Evolutionary conservation across 169 alveolate genomes (phyloP), one percentile per base, ranked within the genome.

Genomic region (Cryptosporidium meleagridis): DNA sequence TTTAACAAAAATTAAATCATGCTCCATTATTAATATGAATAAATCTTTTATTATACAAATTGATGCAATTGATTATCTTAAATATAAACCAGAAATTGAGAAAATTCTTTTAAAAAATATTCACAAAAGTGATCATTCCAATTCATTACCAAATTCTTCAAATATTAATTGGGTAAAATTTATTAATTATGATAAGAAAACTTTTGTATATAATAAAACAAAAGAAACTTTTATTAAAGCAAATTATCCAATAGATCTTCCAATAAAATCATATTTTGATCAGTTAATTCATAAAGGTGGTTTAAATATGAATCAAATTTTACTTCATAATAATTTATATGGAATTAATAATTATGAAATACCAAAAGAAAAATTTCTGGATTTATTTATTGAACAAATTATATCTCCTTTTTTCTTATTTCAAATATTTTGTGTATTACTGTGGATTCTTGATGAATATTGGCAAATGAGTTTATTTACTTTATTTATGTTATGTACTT

Each of bases 361-460:
- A 23, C 99, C 99, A 4, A 93, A 95, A 39, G 98, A 98, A 26
- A 85, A 96, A 31, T 98, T 97, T 92, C 86, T 93, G 41, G 95
- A 95, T 70, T 92, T 98, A 91, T 95, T 97, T 58, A 87, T 94
- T 93, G 99, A 98, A 86, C 98, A 98, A 91, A 92, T 97, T 70
- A 93, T 97, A 10, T 97, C 99, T 48, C 99, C 99, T 33, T 97
- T 98, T 95, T 97, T 98, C 92, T 95, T 97, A 39, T 98, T 98
- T 94, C 99, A 98, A 91, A 89, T 98, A 59, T 95, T 97, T 86
- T 95, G 99, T 85, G 96, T 97, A 26, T 87, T 97, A 1, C 91
- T 98, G 51, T 97, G 99, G 99, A 94, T 97, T 41, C 92, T 98
- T 69, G 99, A 98, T 91, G 99, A 98, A 85, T 98, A 98, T 92